These are phyloP conservation scores for Primulina eburnea DNA, from an alignment of 257 asterid species.

Conservation along the genomic window DNA sequence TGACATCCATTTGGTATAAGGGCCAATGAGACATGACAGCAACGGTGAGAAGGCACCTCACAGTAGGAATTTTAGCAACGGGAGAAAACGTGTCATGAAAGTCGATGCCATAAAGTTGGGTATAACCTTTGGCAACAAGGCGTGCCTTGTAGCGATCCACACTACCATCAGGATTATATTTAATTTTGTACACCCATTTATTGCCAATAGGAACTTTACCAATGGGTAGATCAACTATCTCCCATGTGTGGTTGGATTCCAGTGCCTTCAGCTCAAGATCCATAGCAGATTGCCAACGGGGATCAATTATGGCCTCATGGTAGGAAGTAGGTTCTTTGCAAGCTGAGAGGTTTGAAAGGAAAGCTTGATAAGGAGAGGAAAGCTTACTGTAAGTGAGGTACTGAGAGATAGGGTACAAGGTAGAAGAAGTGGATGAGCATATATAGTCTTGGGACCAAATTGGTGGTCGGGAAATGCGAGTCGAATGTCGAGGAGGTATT, in stretches of 20 bases:
- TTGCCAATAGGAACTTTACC: background rate
- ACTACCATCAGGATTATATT: background rate
- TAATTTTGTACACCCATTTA: background rate
- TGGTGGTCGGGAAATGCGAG: too few relatives aligned
- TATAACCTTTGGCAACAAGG: background rate
- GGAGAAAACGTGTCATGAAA: background rate
- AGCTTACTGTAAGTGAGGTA: too few relatives aligned
- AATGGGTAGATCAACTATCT: background rate
- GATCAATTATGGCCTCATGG: too few relatives aligned
- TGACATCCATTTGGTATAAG: background rate
- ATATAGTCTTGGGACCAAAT: too few relatives aligned
- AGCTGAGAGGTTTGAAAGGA: too few relatives aligned
- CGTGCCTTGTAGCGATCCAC: background rate
- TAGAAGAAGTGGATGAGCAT: too few relatives aligned
- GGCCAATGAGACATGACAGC: background rate
- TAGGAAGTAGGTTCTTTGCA: too few relatives aligned
- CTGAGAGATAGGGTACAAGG: too few relatives aligned
- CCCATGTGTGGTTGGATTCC: background rate
- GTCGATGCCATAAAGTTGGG: background rate
- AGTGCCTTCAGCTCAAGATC: too few relatives aligned
- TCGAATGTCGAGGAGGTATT: too few relatives aligned
- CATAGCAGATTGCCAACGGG: too few relatives aligned
- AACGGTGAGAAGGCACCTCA: fast-evolving
- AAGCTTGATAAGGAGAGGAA: too few relatives aligned
- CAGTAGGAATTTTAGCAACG: background rate